Conservation (phyloP, 805 yeast genomes). For the Nakazawaea wyomingensis region DNA sequence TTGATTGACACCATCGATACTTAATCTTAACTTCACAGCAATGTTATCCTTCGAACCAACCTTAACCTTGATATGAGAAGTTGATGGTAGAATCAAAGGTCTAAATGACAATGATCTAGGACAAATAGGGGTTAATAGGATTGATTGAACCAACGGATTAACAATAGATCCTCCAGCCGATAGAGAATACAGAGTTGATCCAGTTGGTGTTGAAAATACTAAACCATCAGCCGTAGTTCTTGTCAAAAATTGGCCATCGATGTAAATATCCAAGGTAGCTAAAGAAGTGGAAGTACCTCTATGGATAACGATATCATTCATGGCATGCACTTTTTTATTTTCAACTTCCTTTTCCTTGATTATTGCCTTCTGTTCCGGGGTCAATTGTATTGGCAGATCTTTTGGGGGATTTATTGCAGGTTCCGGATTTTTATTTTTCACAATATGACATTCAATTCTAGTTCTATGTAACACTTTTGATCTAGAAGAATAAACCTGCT, state of each 20-base stretch:
- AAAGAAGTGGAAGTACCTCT: slow-evolving; percentile 86
- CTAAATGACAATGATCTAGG: slow-evolving; percentile 89
- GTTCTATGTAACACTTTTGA: slow-evolving; percentile 72
- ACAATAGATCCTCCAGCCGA: slow-evolving; percentile 91
- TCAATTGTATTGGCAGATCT: slow-evolving; percentile 9
- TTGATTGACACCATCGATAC: slow-evolving; percentile 82
- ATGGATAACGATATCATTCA: slow-evolving; percentile 88
- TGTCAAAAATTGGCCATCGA: slow-evolving; percentile 80
- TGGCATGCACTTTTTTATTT: slow-evolving; percentile 57
- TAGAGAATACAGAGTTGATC: slow-evolving; percentile 89
- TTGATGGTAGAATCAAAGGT: slow-evolving; percentile 76
- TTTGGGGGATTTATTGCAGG: slow-evolving; percentile 3
- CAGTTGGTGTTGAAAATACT: slow-evolving; percentile 84
- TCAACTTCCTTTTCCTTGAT: slow-evolving; percentile 7
- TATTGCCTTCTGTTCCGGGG: slow-evolving; percentile 10
- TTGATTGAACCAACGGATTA: slow-evolving; percentile 81
- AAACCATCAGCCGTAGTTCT: slow-evolving; percentile 92
- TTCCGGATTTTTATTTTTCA: slow-evolving; percentile 24
- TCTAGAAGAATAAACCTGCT: slow-evolving; percentile 58
- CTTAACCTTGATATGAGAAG: slow-evolving; percentile 65
- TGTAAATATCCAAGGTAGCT: slow-evolving; percentile 75
- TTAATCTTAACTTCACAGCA: slow-evolving; percentile 46
- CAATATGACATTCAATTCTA: slow-evolving; percentile 72
- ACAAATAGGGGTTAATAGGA: slow-evolving; percentile 83
- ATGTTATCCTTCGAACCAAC: slow-evolving; percentile 45